A percentile compares a stretch with the other conserved stretches of the same genome.
These are phyloP conservation scores for Triglochin maritima DNA, from an alignment of 106 monocot genomes.

Conservation along the genomic window DNA sequence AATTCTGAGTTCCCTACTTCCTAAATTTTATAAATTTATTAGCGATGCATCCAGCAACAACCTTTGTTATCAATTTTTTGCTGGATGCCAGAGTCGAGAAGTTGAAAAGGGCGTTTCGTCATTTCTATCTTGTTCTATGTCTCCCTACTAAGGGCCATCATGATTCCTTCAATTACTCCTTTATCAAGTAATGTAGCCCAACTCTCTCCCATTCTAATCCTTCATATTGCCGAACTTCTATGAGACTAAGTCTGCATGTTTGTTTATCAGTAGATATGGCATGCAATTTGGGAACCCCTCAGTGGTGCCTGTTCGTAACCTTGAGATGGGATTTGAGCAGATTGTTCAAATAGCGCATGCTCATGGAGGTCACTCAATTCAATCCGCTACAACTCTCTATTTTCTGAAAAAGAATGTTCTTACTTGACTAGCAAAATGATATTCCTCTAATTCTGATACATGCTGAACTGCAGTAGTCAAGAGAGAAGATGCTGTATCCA, in stretches of 20 bases:
- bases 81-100: slow-evolving; percentile 38
- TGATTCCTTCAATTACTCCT: slow-evolving; percentile 67
- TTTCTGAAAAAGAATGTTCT: not conserved
- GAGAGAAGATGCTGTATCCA: slow-evolving; percentile 16
- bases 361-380: slow-evolving; percentile 25
- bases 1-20: too few relatives aligned
- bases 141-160: slow-evolving; percentile 79
- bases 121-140: slow-evolving; percentile 71
- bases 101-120: slow-evolving; percentile 64
- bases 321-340: slow-evolving; percentile 30
- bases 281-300: slow-evolving; percentile 22
- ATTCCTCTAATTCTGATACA: not conserved
- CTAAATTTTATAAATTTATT: too few relatives aligned
- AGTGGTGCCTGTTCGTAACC: slow-evolving; percentile 18
- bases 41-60: too few relatives aligned
- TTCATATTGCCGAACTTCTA: not conserved
- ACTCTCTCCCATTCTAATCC: not conserved
- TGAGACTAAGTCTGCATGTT: slow-evolving; percentile 41
- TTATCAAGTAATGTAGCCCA: slow-evolving; percentile 48
- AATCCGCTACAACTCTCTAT: not conserved
- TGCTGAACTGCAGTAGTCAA: slow-evolving; percentile 15
- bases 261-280: slow-evolving; percentile 19
- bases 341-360: slow-evolving; percentile 22
- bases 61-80: too few relatives aligned
- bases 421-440: too few relatives aligned